phyloP scores from a whole-genome alignment of 2,329 filamentous ascomycete species.

The Magnaporthiopsis rhizophila region DNA sequence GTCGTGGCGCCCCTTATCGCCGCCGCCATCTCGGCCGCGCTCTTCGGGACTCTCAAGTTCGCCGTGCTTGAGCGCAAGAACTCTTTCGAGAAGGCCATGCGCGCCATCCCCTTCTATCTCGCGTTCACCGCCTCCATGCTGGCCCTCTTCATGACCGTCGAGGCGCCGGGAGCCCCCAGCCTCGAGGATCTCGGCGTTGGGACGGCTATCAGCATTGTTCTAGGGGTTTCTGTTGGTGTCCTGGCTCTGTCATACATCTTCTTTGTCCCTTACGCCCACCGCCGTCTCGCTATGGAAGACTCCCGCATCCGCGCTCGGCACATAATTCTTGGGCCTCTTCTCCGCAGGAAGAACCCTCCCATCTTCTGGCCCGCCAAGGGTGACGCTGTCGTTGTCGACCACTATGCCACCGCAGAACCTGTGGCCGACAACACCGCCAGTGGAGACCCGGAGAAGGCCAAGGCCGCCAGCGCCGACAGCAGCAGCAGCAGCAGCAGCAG shows the following conservation, averaged over 20 bases:
- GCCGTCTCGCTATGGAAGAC: constrained; percentile 5
- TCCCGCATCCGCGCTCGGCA: constrained; percentile 1
- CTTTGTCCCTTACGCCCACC: constrained; percentile 5
- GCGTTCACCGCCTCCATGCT: constrained; percentile 2
- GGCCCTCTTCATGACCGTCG: constrained; percentile 4
- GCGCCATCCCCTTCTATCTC: constrained; percentile 3
- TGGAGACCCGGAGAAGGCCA: not conserved
- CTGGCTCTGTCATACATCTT: not conserved
- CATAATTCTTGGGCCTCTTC: constrained; percentile 1
- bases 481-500: not conserved
- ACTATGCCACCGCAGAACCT: not conserved
- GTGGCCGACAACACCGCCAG: not conserved
- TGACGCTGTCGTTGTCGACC: not conserved
- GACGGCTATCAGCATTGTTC: not conserved
- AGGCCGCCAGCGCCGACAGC: not conserved
- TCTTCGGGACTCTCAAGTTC: constrained; percentile 1
- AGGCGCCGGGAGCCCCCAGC: constrained; percentile 3
- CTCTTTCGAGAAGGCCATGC: not conserved
- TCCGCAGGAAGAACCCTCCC: constrained; percentile 1
- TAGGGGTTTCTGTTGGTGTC: not conserved
- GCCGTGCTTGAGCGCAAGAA: not conserved
- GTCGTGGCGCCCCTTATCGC: not conserved
- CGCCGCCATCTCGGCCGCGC: not conserved
- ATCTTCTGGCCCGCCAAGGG: constrained; percentile 3
- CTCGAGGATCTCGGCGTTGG: constrained; percentile 5